These are phyloP conservation scores for Lunularia cruciata DNA, from an alignment of 225 moss, liverwort and hornwort genomes.

Conservation along the genomic window DNA sequence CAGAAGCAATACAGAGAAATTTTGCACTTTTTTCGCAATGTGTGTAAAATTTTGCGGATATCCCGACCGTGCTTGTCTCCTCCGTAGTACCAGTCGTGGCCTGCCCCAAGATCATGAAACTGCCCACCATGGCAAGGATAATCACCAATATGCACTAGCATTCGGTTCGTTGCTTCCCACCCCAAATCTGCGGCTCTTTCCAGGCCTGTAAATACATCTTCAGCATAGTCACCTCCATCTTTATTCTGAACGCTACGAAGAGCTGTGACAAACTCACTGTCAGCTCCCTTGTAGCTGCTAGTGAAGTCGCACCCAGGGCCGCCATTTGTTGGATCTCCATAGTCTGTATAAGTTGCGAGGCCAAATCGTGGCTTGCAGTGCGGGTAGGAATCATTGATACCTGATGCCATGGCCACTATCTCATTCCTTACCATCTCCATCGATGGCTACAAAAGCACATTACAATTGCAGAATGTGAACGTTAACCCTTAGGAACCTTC, in stretches of 20 bases:
- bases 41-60: constrained; percentile 3
- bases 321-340: background rate
- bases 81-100: background rate
- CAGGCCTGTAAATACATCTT: constrained; percentile 30
- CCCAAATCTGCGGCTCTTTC: constrained; percentile 17
- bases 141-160: constrained; percentile 29
- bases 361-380: constrained; percentile 14
- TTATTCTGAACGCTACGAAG: background rate
- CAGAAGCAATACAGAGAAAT: constrained; percentile 24
- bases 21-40: constrained; percentile 4
- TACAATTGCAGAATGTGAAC: too few relatives aligned
- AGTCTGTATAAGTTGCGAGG: constrained; percentile 14
- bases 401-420: constrained; percentile 11
- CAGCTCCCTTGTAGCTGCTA: background rate
- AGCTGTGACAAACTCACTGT: constrained; percentile 13
- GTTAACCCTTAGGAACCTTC: too few relatives aligned
- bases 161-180: constrained; percentile 17
- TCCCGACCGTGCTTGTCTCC: constrained; percentile 22
- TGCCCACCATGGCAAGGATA: constrained; percentile 20
- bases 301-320: constrained; percentile 17
- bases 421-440: constrained; percentile 13
- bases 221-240: constrained; percentile 2
- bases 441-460: background rate
- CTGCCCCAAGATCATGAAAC: constrained; percentile 12
- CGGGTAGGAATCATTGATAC: background rate